Evolutionary conservation across 2,329 filamentous ascomycete species (phyloP), one percentile per base, ranked within the genome.

Genomic region (Aspergillus pseudotamarii): DNA sequence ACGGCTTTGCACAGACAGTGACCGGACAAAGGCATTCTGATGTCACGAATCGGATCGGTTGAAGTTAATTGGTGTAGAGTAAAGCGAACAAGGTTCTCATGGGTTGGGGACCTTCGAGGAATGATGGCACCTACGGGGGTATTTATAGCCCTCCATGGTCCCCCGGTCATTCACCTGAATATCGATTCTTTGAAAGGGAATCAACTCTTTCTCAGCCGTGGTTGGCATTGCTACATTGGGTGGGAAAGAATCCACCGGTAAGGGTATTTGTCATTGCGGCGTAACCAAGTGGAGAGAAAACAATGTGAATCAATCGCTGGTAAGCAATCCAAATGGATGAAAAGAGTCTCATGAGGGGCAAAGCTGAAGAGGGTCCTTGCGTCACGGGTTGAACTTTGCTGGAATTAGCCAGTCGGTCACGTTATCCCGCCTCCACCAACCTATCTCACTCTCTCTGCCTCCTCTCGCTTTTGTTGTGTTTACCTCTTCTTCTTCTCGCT

Each of bases 1-100:
- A 90, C 86, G 72, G 86, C 84, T 76, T 88, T 88, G 84, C 88
- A 91, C 68, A 91, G 87, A 76, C 88, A 91, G 84, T 91, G 88
- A 77, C 88, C 88, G 60, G 84, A 83, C 75, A 90, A 83, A 85
- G 84, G 81, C 88, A 90, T 90, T 66, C 67, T 86, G 79, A 63
- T 23, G 57, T 57, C 41, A 56, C 54, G 14, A 21, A 26, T 57
- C 3, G 59, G 53, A 63, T 54, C 59, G 48, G 11, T 92, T 91
- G 28, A 95, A 43, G 9, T 30, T 50, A 14, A 62, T 46, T 48
- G 21, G 30, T 11, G 23, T 14, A 46, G 55, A 41, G 21, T 53
- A 23, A 59, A 30, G 64, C 70, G 66, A 66, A 59, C 71, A 73
- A 72, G 71, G 71, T 73, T 59, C 71, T 72, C 67, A 66, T 48